Evolutionary conservation across 768 basidiomycete species (phyloP), one percentile per base, ranked within the genome.

Genomic region (Tricholoma hemisulphureum): DNA sequence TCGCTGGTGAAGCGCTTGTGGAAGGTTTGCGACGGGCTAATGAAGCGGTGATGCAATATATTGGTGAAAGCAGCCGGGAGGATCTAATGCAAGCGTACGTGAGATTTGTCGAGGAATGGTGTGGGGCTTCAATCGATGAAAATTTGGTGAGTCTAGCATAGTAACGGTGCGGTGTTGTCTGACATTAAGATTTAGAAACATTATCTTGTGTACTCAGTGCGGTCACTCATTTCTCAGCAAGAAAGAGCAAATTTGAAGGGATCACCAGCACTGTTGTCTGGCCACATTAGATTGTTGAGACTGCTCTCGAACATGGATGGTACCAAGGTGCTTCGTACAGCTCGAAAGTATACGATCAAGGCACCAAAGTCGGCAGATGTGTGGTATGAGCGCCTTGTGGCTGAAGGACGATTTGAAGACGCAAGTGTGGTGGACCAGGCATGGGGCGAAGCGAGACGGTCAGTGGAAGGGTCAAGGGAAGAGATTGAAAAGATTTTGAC

Each of bases 91-190:
- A 78, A 39, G 71, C 71, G 3, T 85, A 84, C 37, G 76, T 75
- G 28, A 70, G 71, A 23, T 78, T 90, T 58, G 81, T 87, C 7
- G 84, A 86, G 55, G 78, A 74, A n/a, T 72, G 85, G 63, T 79
- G 76, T 50, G 61, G 60, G 21, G 77, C 77, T 26, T 75, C 69
- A 43, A 72, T 74, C 41, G 78, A 87, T 59, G 78, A 75, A 31
- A 76, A 77, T 59, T 71, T 89, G 74, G 73, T 80, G 61, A 69
- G 74, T 63, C 61, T 65, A 34, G 34, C 16, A 34, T 41, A 43
- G n/a, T 58, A 34, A 13, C 55, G 35, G 45, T 35, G 20, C 4
- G n/a, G 37, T 58, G 37, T 48, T 46, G 1, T 21, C 45, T 59
- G 46, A 57, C 51, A 70, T 75, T 45, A 81, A 80, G 55, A 73